Evolutionary conservation across 257 asterid species (phyloP), one percentile per base, ranked within the genome.

Genomic region (Marsdenia floribunda): DNA sequence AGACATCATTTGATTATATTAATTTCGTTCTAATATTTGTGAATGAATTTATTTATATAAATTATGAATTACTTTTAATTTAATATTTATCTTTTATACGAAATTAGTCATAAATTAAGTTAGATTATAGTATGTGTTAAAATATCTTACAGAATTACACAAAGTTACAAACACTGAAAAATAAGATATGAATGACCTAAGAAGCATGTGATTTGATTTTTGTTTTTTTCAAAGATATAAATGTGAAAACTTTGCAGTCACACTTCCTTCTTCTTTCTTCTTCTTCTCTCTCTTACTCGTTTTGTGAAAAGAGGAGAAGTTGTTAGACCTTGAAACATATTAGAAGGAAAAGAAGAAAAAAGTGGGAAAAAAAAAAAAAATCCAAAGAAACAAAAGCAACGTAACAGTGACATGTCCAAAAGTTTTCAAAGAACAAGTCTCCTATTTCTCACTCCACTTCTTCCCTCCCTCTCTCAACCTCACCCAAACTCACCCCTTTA

Each of bases 161-260:
- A n/a, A n/a, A n/a, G n/a, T n/a, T n/a, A n/a, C n/a, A n/a, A n/a
- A n/a, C n/a, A n/a, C n/a, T n/a, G n/a, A n/a, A n/a, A n/a, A n/a
- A n/a, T n/a, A n/a, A n/a, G n/a, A n/a, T n/a, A n/a, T n/a, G n/a
- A n/a, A n/a, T n/a, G n/a, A n/a, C n/a, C n/a, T n/a, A n/a, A n/a
- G n/a, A n/a, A n/a, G n/a, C n/a, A n/a, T n/a, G n/a, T n/a, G n/a
- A n/a, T n/a, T n/a, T n/a, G n/a, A n/a, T n/a, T n/a, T n/a, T n/a
- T n/a, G n/a, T n/a, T n/a, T n/a, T n/a, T 38, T 38, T 38, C 10
- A 42, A 10, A 42, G 9, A 42, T 42, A 42, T 44, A 29, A 70
- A 46, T 1, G 42, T 14, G 24, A 63, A 70, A 70, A 24, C 83
- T 75, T 83, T 78, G 55, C 49, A 60, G 19, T 52, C 61, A 83